A percentile compares a stretch with the other conserved stretches of the same genome.
These are phyloP conservation scores for Davidsoniella virescens DNA, from an alignment of 2,329 filamentous ascomycete genomes.

Conservation along the genomic window DNA sequence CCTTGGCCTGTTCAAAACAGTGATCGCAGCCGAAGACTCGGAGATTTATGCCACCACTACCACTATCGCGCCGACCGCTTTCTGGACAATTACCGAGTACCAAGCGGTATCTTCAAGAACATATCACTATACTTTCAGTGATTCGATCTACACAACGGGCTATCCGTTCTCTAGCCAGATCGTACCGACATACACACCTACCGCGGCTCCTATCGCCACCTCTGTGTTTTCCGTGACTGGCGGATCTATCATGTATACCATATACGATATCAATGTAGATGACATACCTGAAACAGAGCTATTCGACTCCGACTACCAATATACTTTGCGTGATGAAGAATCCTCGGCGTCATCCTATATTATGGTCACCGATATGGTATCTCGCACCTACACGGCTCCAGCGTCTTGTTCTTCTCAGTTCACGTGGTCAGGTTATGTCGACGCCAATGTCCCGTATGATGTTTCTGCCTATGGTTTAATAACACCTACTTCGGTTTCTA, in stretches of 20 bases:
- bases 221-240: too few species aligned
- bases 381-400: not conserved
- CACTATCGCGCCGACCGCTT: not conserved
- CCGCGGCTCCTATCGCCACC: not conserved
- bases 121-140: not conserved
- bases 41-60: not conserved
- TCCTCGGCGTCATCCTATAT: too few species aligned
- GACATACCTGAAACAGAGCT: too few species aligned
- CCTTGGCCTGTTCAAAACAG: too few species aligned
- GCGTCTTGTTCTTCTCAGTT: not conserved
- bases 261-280: too few species aligned
- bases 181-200: not conserved
- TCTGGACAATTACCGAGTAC: constrained; percentile 1
- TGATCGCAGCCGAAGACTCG: too few species aligned
- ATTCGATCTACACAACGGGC: not conserved
- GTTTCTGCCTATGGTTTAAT: not conserved
- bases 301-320: too few species aligned
- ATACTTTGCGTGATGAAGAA: too few species aligned
- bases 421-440: not conserved
- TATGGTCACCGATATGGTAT: too few species aligned
- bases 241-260: too few species aligned
- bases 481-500: not conserved
- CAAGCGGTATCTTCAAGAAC: not conserved
- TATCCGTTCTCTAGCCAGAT: not conserved
- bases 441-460: not conserved